Conservation (phyloP, 306 rosid genomes). For the Cucurbita argyrosperma region DNA sequence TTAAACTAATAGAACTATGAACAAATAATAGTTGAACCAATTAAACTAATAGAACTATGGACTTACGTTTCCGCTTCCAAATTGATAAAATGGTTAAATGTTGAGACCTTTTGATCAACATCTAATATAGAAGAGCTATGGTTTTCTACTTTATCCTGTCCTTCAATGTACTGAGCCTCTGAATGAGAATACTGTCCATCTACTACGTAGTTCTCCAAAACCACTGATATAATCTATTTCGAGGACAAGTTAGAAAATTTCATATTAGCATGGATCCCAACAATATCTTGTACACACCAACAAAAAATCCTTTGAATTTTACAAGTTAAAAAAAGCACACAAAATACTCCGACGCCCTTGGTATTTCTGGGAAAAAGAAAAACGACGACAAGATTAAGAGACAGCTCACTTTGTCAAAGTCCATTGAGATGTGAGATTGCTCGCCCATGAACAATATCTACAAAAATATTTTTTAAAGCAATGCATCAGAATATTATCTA, state of each 20-base stretch:
- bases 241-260: slow-evolving; percentile 6
- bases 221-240: slow-evolving; percentile 64
- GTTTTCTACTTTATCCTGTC: slow-evolving; percentile 24
- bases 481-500: slow-evolving; percentile 3
- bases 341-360: not conserved
- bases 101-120: slow-evolving; percentile 29
- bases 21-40: slow-evolving; percentile 4
- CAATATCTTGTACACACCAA: not conserved
- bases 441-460: slow-evolving; percentile 91
- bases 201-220: slow-evolving; percentile 67
- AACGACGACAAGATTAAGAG: slow-evolving; percentile 8
- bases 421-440: slow-evolving; percentile 83
- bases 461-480: slow-evolving; percentile 7
- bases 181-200: slow-evolving; percentile 23
- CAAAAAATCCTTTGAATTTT: not conserved
- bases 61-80: slow-evolving; percentile 41
- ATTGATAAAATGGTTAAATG: slow-evolving; percentile 20
- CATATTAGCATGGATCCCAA: not conserved
- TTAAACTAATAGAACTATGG: slow-evolving; percentile 1
- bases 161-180: slow-evolving; percentile 30
- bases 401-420: slow-evolving; percentile 61
- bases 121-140: slow-evolving; percentile 20
- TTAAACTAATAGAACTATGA: slow-evolving; percentile 2
- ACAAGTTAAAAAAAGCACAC: not conserved
- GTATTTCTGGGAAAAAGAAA: slow-evolving; percentile 7